These are phyloP conservation scores for Hanseniaspora mollemarum DNA, from an alignment of 805 yeast species.

Conservation along the genomic window DNA sequence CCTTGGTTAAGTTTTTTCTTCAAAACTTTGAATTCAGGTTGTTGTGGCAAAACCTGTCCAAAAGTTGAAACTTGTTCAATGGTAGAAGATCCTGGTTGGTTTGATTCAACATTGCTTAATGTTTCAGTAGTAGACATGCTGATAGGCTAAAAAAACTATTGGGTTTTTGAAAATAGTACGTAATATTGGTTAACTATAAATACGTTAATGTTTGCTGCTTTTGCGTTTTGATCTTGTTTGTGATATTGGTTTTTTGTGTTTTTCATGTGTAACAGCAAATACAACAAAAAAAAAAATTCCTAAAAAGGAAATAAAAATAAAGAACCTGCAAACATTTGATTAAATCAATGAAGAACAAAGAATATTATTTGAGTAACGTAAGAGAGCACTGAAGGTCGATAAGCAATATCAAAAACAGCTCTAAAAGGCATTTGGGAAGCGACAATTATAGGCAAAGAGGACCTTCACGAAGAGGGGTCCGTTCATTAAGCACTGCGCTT, in stretches of 20 bases:
- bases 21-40: slow-evolving; percentile 45
- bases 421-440: too few species aligned
- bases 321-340: not conserved
- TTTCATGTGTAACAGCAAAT: not conserved
- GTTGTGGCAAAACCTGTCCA: slow-evolving; percentile 24
- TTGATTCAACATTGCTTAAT: not conserved
- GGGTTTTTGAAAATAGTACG: too few species aligned
- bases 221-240: not conserved
- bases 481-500: too few species aligned
- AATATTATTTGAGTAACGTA: too few species aligned
- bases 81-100: not conserved
- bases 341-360: not conserved
- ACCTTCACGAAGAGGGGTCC: too few species aligned
- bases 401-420: too few species aligned
- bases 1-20: slow-evolving; percentile 70
- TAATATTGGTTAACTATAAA: too few species aligned
- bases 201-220: too few species aligned
- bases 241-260: not conserved
- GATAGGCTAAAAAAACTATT: too few species aligned
- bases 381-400: too few species aligned
- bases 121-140: not conserved
- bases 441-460: too few species aligned
- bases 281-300: not conserved
- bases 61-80: not conserved
- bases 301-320: not conserved